Evolutionary conservation across 1,284 basidiomycete genomes (phyloP).

Genomic region (Austroboletus niveus): DNA sequence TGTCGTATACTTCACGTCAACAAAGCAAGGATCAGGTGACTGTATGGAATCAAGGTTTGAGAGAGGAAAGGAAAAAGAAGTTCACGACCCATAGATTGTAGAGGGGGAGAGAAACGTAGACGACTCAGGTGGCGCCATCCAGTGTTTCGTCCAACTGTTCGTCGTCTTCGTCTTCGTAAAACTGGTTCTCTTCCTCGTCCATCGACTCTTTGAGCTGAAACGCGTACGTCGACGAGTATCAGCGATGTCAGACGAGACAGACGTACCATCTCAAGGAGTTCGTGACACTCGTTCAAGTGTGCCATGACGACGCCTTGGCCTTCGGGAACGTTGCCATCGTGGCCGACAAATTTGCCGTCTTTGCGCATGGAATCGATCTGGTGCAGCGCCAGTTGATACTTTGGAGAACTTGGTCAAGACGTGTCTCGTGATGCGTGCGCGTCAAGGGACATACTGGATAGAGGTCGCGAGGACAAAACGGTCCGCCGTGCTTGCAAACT

Average conservation of each 20-base stretch:
- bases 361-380: constrained; percentile 93
- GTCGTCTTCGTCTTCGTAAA: constrained; percentile 48
- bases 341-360: constrained; percentile 90
- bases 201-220: constrained; percentile 76
- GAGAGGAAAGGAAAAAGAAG: no score
- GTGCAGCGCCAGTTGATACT: constrained; percentile 95
- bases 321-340: constrained; percentile 85
- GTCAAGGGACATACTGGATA: constrained; percentile 71
- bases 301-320: constrained; percentile 97
- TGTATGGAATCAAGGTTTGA: no score
- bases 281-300: constrained; percentile 95
- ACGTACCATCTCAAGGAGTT: constrained; percentile 85
- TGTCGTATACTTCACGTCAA: no score
- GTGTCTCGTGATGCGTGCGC: neutral
- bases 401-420: constrained; percentile 2
- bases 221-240: neutral
- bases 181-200: constrained; percentile 61
- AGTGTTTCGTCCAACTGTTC: constrained; percentile 22
- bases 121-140: constrained; percentile 12
- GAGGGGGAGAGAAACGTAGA: no score
- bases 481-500: constrained; percentile 95
- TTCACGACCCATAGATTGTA: no score
- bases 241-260: no score
- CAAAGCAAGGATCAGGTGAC: no score
- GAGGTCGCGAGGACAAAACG: constrained; percentile 92